phyloP scores from a whole-genome alignment of 179 eudicot species.

The Vitellaria paradoxa region DNA sequence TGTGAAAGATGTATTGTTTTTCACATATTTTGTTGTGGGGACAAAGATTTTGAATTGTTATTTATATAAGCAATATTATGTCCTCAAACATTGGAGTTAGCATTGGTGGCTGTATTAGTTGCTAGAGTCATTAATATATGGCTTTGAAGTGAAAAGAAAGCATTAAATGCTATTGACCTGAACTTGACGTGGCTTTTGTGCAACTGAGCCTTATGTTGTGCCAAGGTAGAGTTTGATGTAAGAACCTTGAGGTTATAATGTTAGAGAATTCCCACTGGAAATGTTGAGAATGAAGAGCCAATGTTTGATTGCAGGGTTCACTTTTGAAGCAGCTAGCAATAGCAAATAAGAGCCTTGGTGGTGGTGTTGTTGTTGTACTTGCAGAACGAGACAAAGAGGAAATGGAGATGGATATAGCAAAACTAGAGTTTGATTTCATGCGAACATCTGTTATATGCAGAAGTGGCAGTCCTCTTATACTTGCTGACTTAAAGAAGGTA shows the following conservation, averaged over 20 bases:
- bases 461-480: constrained; percentile 98
- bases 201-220: neutral
- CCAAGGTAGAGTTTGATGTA: neutral
- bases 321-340: constrained; percentile 90
- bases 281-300: constrained; percentile 10
- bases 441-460: constrained; percentile 92
- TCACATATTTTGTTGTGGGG: too few species aligned
- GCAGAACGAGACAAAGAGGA: constrained; percentile 96
- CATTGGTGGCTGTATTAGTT: neutral
- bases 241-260: constrained; percentile 6
- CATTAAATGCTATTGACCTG: neutral
- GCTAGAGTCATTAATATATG: neutral
- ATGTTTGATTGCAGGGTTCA: constrained; percentile 61
- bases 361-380: constrained; percentile 89
- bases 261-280: neutral
- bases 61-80: neutral
- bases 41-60: neutral
- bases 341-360: constrained; percentile 95
- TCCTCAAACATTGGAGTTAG: neutral
- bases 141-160: constrained; percentile 4
- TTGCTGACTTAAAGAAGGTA: constrained; percentile 94
- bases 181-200: neutral
- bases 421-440: constrained; percentile 89
- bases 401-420: constrained; percentile 93
- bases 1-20: too few species aligned